Evolutionary conservation across 441 rosid genomes (phyloP).

Genomic region (Jatropha podagrica): DNA sequence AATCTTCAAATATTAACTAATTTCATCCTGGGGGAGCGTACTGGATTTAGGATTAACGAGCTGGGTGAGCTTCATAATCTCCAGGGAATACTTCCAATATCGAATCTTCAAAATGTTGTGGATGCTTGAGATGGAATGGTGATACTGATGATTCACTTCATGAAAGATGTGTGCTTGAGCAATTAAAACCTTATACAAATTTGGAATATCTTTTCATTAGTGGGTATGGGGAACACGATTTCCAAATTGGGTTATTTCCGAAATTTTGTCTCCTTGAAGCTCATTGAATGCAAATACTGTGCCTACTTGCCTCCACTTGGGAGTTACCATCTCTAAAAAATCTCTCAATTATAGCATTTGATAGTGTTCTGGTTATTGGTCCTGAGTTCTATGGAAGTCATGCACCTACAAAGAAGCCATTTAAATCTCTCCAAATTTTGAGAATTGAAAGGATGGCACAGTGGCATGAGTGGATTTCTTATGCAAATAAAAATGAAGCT

Average conservation of each 20-base stretch:
- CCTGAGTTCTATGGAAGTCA: background rate
- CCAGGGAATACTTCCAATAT: background rate
- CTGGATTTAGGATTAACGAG: background rate
- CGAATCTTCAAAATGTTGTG: background rate
- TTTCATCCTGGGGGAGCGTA: background rate
- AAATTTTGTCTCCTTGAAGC: slow-evolving; percentile 13
- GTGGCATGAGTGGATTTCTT: background rate
- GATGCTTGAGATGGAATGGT: slow-evolving; percentile 18
- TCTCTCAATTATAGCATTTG: slow-evolving; percentile 11
- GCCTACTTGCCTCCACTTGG: slow-evolving; percentile 11
- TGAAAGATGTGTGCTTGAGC: background rate
- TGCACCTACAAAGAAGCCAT: background rate
- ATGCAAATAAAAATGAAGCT: background rate
- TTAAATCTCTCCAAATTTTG: background rate
- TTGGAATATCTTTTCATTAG: slow-evolving; percentile 10
- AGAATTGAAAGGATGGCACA: background rate
- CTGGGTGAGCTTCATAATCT: background rate
- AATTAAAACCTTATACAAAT: slow-evolving; percentile 9
- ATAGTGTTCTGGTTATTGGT: background rate
- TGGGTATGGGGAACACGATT: slow-evolving; percentile 8
- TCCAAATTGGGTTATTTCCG: slow-evolving; percentile 13
- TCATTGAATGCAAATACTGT: slow-evolving; percentile 5
- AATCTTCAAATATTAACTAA: background rate
- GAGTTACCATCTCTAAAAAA: slow-evolving; percentile 23
- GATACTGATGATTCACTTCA: background rate